A percentile compares a stretch with the other conserved stretches of the same genome.
phyloP scores from a whole-genome alignment of 1,284 basidiomycete genomes.

The Mycosarcoma maydis region DNA sequence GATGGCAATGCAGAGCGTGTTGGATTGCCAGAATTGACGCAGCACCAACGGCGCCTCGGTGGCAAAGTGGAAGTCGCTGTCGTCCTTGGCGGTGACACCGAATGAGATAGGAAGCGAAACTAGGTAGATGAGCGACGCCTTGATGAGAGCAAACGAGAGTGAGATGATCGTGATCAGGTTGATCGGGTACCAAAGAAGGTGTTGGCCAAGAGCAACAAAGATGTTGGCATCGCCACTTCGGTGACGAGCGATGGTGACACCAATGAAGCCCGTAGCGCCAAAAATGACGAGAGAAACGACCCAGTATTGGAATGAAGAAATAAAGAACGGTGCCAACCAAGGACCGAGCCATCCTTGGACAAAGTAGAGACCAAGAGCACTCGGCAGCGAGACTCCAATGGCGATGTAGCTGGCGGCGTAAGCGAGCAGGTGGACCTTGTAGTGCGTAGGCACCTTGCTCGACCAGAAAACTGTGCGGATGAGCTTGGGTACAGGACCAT shows the following conservation, averaged over 20 bases:
- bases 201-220: conserved; percentile 73
- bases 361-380: conserved; percentile 78
- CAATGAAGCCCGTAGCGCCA: conserved; percentile 77
- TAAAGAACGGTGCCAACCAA: conserved; percentile 75
- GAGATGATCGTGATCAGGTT: conserved; percentile 30
- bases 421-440: conserved; percentile 76
- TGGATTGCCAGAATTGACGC: conserved; percentile 37
- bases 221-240: conserved; percentile 77
- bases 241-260: conserved; percentile 78
- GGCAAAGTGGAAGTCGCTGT: conserved; percentile 75
- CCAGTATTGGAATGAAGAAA: conserved; percentile 75
- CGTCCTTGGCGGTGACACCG: conserved; percentile 67
- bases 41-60: conserved; percentile 81
- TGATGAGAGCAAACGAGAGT: conserved; percentile 69
- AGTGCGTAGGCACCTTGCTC: conserved; percentile 71
- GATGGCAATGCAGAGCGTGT: conserved; percentile 18
- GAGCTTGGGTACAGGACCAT: conserved; percentile 81
- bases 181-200: conserved; percentile 80
- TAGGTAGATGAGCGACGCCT: conserved; percentile 78
- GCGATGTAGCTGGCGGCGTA: conserved; percentile 84
- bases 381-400: conserved; percentile 75
- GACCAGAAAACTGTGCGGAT: conserved; percentile 76
- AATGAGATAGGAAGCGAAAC: conserved; percentile 85
- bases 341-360: conserved; percentile 76
- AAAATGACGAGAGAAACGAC: conserved; percentile 81